Conservation (phyloP, 306 rosid species). For the Herpetospermum pedunculosum region DNA sequence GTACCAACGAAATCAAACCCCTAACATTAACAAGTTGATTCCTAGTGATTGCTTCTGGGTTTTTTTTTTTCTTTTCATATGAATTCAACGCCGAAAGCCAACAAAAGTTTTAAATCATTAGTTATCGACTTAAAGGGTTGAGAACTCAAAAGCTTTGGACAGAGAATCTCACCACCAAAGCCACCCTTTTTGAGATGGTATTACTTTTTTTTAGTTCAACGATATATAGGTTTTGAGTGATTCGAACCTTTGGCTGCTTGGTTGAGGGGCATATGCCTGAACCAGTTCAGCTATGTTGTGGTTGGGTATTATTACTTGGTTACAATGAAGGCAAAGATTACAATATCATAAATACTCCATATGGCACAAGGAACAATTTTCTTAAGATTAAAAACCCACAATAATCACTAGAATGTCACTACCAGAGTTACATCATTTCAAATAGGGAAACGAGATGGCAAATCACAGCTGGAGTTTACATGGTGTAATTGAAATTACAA, state of each 20-base stretch:
- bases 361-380: background rate
- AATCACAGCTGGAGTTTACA: slow-evolving; percentile 2
- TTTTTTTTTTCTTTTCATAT: too few relatives aligned
- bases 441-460: background rate
- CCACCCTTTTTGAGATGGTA: background rate
- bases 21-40: too few relatives aligned
- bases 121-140: background rate
- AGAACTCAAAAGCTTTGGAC: background rate
- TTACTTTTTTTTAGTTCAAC: too few relatives aligned
- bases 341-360: background rate
- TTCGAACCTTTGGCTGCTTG: too few relatives aligned
- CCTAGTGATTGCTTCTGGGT: too few relatives aligned
- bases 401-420: background rate
- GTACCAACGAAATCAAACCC: background rate
- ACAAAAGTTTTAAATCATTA: too few relatives aligned
- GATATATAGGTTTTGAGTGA: too few relatives aligned
- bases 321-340: background rate
- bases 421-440: background rate
- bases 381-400: background rate
- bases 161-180: background rate
- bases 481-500: background rate
- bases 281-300: too few relatives aligned
- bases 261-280: too few relatives aligned
- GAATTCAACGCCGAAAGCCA: too few relatives aligned
- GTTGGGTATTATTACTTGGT: background rate